Evolutionary conservation across 495 filamentous ascomycete genomes (phyloP), one percentile per base, ranked within the genome.

Genomic region (Penicillium argentinense): DNA sequence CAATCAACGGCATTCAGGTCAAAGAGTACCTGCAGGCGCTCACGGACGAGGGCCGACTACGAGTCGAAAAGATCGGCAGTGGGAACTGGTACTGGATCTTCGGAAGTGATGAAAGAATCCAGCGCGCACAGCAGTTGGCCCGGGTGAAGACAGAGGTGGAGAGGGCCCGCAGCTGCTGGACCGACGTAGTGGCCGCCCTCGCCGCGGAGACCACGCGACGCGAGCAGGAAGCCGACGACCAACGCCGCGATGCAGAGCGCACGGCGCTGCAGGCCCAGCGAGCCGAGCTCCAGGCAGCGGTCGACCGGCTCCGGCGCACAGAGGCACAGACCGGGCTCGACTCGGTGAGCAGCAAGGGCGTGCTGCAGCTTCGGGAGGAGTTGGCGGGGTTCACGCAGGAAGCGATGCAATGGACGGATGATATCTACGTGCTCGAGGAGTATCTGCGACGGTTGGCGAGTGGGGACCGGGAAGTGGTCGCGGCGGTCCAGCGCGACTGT

Each of bases 11-110:
- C 41, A 84, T 86, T 67, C 81, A 84, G 56, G 83, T 87, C 39
- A 85, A 85, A 63, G 84, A 87, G 49, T 85, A 80, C 60, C 69
- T 88, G 23, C 81, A 85, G 62, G 71, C 73, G 4, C 69, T 88
- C 3, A 60, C 64, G 0, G 84, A 89, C 50, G 87, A 90, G 34
- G 71, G 73, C 46, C 77, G 78, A 47, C 76, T 90, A 45, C 79
- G 74, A 9, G 81, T 88, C 12, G 87, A 90, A 71, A 89, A 89
- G 68, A 89, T 91, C 56, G 87, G 87, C 45, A 85, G 76, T 44
- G 85, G 82, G 12, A 89, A 90, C 59, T 91, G 87, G 87, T 90
- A 88, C 69, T 91, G 87, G 87, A 76, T 73, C 48, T 91, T 91
- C 59, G 62, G 64, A 23, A 79, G 73, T 39, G 86, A 88, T 27